phyloP scores from a whole-genome alignment of 169 alveolate species.

The Plasmodium knowlesi region DNA sequence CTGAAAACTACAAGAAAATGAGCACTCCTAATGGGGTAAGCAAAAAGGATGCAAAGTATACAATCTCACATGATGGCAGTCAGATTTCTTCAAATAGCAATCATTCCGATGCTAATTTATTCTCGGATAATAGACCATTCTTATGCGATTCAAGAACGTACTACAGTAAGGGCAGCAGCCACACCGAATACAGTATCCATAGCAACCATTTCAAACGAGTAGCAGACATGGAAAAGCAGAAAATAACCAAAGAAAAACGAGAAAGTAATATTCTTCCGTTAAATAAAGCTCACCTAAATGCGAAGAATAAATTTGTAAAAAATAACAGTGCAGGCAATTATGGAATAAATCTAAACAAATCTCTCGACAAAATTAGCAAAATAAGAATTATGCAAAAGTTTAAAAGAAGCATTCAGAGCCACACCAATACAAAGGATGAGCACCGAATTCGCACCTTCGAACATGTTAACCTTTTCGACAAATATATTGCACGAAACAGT shows the following conservation, averaged over 20 bases:
- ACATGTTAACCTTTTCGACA: background rate
- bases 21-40: background rate
- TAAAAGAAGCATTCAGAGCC: conserved; percentile 3
- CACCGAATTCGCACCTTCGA: background rate
- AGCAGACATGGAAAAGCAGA: background rate
- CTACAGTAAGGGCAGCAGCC: background rate
- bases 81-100: background rate
- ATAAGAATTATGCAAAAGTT: conserved; percentile 32
- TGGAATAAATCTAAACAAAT: conserved; percentile 7
- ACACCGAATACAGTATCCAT: background rate
- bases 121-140: background rate
- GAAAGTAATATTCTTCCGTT: background rate
- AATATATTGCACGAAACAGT: background rate
- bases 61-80: background rate
- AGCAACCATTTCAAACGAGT: background rate
- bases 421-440: background rate
- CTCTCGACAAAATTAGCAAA: conserved; percentile 5
- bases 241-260: background rate
- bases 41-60: background rate
- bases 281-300: conserved; percentile 7
- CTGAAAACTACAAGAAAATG: background rate
- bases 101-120: conserved; percentile 7
- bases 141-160: background rate
- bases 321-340: background rate
- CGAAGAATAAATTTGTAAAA: conserved; percentile 2